These are phyloP conservation scores for Fusarium multiceps DNA, from an alignment of 2,329 filamentous ascomycete species.

Conservation along the genomic window DNA sequence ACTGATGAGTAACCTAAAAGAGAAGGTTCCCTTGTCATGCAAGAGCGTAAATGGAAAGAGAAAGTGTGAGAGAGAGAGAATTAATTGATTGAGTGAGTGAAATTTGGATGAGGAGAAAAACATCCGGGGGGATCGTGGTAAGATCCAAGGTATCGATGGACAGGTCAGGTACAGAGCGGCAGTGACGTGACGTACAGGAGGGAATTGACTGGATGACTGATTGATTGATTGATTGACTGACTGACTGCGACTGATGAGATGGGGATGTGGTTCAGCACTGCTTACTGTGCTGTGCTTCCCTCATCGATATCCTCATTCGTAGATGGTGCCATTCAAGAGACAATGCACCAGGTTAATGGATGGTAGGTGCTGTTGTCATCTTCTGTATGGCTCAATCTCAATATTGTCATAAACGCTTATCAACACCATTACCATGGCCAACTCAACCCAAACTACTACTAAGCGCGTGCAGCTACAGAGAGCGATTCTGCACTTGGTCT, in stretches of 20 bases:
- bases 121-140: slow-evolving; percentile 13
- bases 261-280: background rate
- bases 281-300: slow-evolving; percentile 2
- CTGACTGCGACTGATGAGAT: slow-evolving; percentile 1
- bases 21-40: slow-evolving; percentile 1
- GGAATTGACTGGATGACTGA: slow-evolving; percentile 21
- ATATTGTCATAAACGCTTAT: slow-evolving; percentile 1
- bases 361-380: slow-evolving; percentile 1
- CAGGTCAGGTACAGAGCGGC: background rate
- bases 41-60: slow-evolving; percentile 10
- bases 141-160: slow-evolving; percentile 4
- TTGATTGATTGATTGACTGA: slow-evolving; percentile 11
- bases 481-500: background rate
- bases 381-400: slow-evolving; percentile 2
- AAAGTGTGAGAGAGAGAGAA: background rate
- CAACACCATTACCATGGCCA: background rate
- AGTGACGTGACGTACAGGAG: slow-evolving; percentile 35
- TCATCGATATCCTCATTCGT: slow-evolving; percentile 3
- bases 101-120: slow-evolving; percentile 22
- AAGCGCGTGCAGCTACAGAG: background rate
- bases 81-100: background rate
- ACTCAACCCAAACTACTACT: background rate
- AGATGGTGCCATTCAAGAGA: slow-evolving; percentile 1
- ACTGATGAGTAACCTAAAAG: slow-evolving; percentile 6
- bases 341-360: background rate